Percentiles rank a stretch among this genome's conserved stretches.
phyloP scores from a whole-genome alignment of 1,139 yeast genomes.

The Scheffersomyces titani region DNA sequence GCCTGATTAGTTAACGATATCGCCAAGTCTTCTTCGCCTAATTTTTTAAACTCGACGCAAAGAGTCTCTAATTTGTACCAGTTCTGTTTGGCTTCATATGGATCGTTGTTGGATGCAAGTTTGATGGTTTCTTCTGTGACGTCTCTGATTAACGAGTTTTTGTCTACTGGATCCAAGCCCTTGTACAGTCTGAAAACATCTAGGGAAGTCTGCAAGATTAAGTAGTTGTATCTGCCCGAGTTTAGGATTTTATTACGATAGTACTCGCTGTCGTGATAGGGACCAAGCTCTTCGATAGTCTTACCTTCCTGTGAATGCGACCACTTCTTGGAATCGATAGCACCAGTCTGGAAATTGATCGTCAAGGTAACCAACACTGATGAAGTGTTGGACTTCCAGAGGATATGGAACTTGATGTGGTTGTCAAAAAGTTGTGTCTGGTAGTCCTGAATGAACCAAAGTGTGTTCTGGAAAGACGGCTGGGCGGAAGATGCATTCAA shows the following conservation, averaged over 20 bases:
- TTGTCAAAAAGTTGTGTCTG: conserved; percentile 27
- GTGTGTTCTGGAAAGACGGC: conserved; percentile 9
- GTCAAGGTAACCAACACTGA: conserved; percentile 35
- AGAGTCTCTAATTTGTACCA: conserved; percentile 66
- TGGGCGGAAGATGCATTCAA: conserved; percentile 2
- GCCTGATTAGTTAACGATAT: conserved; percentile 8
- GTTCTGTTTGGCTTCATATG: conserved; percentile 1
- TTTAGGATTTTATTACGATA: conserved; percentile 48
- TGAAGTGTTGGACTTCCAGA: conserved; percentile 68
- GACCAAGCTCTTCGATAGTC: conserved; percentile 21
- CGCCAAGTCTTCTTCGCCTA: conserved; percentile 52
- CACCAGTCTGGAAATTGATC: conserved; percentile 18
- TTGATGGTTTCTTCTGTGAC: conserved; percentile 24
- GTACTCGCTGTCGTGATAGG: conserved; percentile 32
- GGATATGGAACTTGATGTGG: conserved; percentile 28
- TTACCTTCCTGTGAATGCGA: conserved; percentile 13
- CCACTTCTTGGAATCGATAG: conserved; percentile 16
- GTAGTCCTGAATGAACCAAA: conserved; percentile 54
- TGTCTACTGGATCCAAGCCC: conserved; percentile 9
- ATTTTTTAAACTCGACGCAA: conserved; percentile 66
- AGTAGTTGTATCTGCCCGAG: conserved; percentile 45
- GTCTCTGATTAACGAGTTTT: conserved; percentile 16
- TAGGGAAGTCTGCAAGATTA: conserved; percentile 44
- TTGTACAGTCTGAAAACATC: conserved; percentile 32
- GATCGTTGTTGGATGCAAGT: not conserved